Conservation (phyloP, 192 early-diverging fungal species). For the Coemansia sp. region DNA sequence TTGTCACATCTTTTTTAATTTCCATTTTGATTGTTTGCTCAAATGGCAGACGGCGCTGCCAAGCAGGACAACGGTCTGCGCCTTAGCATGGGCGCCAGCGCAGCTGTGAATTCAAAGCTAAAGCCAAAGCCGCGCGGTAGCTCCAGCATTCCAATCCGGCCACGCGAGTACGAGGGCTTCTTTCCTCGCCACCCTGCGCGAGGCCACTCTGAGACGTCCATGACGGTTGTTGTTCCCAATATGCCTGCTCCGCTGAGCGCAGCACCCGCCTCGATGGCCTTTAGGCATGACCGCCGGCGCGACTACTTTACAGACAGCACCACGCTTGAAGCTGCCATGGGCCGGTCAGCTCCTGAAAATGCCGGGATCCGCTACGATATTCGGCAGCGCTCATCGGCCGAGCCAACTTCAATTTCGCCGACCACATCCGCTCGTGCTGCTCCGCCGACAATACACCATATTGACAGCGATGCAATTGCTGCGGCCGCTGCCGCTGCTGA, state of each 20-base stretch:
- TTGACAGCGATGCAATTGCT: conserved; percentile 11
- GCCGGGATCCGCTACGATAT: conserved; percentile 32
- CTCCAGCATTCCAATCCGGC: neutral
- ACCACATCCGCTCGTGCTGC: neutral
- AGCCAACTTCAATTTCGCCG: conserved; percentile 9
- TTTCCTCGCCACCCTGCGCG: conserved; percentile 36
- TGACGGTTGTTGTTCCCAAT: conserved; percentile 36
- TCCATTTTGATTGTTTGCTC: neutral
- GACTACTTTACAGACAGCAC: conserved; percentile 44
- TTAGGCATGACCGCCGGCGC: conserved; percentile 36
- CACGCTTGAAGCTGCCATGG: conserved; percentile 41
- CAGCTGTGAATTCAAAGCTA: neutral
- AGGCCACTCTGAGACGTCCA: conserved; percentile 30
- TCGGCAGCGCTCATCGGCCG: conserved; percentile 22
- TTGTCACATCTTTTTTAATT: neutral
- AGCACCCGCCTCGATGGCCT: conserved; percentile 35
- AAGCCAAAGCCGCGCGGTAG: neutral
- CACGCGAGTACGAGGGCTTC: conserved; percentile 31
- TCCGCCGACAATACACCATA: conserved; percentile 13
- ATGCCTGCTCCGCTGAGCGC: conserved; percentile 37
- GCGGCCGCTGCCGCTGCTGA: neutral
- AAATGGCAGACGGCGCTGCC: conserved; percentile 9
- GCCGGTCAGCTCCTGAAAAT: conserved; percentile 26
- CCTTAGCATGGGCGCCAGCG: conserved; percentile 7
- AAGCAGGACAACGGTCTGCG: neutral